Conservation (phyloP, 768 basidiomycete species). For the Thelephora ganbajun region DNA sequence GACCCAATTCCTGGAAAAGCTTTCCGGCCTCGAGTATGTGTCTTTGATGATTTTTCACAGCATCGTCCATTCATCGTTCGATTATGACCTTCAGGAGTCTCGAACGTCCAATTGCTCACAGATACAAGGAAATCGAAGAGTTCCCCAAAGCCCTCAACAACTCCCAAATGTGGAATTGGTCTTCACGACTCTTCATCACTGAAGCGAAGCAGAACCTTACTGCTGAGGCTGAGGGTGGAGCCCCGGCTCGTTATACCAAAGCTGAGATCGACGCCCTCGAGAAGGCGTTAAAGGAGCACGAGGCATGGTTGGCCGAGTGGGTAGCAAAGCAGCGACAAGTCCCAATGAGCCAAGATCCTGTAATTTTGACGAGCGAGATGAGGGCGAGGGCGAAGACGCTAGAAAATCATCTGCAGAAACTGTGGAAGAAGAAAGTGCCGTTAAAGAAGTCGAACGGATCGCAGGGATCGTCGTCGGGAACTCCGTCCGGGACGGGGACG, state of each 20-base stretch:
- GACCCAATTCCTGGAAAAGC: slow-evolving; percentile 57
- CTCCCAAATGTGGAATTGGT: slow-evolving; percentile 83
- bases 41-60: slow-evolving; percentile 4
- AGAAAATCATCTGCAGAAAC: slow-evolving; percentile 57
- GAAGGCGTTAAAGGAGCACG: slow-evolving; percentile 62
- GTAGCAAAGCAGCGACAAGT: slow-evolving; percentile 73
- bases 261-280: slow-evolving; percentile 80
- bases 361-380: slow-evolving; percentile 79
- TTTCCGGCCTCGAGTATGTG: slow-evolving; percentile 73
- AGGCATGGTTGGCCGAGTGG: slow-evolving; percentile 69
- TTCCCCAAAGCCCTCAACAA: slow-evolving; percentile 76
- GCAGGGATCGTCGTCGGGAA: background rate
- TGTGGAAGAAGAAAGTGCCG: slow-evolving; percentile 57
- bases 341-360: slow-evolving; percentile 67
- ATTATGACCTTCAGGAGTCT: slow-evolving; percentile 32
- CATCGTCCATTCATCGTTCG: background rate
- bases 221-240: slow-evolving; percentile 27
- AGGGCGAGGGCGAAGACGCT: slow-evolving; percentile 68
- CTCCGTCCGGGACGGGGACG: background rate
- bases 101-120: slow-evolving; percentile 72
- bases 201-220: slow-evolving; percentile 71
- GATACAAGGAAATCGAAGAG: slow-evolving; percentile 79
- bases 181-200: slow-evolving; percentile 69
- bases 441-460: slow-evolving; percentile 30
- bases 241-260: slow-evolving; percentile 65